Percentiles rank a stretch among this genome's conserved stretches.
Conservation (phyloP, 306 rosid species). For the Leucaena leucocephala region DNA sequence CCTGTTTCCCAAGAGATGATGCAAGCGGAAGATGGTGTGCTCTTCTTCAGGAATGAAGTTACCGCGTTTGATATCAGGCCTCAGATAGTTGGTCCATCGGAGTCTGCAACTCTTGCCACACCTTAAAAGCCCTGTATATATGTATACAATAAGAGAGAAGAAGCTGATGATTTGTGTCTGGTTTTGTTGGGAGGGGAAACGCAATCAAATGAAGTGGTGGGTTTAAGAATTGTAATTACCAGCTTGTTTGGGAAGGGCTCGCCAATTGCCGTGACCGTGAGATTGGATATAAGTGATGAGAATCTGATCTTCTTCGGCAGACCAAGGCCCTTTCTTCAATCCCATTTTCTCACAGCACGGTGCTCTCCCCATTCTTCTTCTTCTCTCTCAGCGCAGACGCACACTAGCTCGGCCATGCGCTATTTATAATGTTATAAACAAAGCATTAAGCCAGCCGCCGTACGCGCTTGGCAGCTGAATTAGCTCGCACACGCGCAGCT, state of each 20-base stretch:
- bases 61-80: conserved; percentile 79
- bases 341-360: conserved; percentile 82
- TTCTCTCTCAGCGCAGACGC: neutral
- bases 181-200: no score
- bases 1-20: conserved; percentile 74
- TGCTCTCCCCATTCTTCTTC: conserved; percentile 59
- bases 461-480: no score
- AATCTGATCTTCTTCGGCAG: conserved; percentile 63
- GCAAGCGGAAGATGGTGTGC: conserved; percentile 59
- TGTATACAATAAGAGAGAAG: no score
- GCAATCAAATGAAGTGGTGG: no score
- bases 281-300: conserved; percentile 58
- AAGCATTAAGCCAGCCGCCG: neutral
- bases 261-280: conserved; percentile 76
- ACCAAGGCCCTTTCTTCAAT: conserved; percentile 82
- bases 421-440: neutral
- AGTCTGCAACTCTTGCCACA: conserved; percentile 94
- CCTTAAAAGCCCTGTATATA: conserved; percentile 62
- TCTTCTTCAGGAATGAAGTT: conserved; percentile 72
- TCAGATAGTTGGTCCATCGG: conserved; percentile 73
- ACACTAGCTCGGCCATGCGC: neutral
- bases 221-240: conserved; percentile 43
- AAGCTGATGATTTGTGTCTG: no score
- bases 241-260: conserved; percentile 76
- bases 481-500: neutral